Conservation (phyloP, 129 eudicot species). For the Flaveria brownii region DNA sequence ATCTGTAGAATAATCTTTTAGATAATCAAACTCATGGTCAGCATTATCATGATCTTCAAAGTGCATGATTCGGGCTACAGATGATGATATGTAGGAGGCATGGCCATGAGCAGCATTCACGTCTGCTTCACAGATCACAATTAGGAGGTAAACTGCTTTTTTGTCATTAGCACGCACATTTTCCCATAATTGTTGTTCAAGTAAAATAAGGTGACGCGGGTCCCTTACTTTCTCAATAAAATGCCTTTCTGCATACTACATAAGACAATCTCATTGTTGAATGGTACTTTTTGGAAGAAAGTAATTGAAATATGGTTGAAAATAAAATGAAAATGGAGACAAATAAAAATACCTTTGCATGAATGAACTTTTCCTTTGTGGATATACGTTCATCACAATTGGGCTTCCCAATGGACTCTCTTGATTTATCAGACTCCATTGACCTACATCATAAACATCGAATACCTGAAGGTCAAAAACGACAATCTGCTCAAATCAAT, state of each 20-base stretch:
- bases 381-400: conserved; percentile 63
- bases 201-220: conserved; percentile 49
- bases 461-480: conserved; percentile 14
- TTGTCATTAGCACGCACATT: conserved; percentile 73
- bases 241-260: conserved; percentile 81
- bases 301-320: background rate
- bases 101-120: conserved; percentile 67
- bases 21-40: conserved; percentile 40
- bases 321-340: background rate
- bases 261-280: conserved; percentile 15
- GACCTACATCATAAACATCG: conserved; percentile 49
- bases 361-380: conserved; percentile 81
- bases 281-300: background rate
- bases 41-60: conserved; percentile 40
- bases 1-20: conserved; percentile 43
- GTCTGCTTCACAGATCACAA: conserved; percentile 60
- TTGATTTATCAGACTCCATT: conserved; percentile 58
- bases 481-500: background rate
- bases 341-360: conserved; percentile 67
- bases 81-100: conserved; percentile 43
- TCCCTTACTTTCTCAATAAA: conserved; percentile 68
- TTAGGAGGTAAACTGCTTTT: conserved; percentile 75
- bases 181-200: conserved; percentile 89
- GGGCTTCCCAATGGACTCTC: conserved; percentile 65
- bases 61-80: conserved; percentile 42